Evolutionary conservation across 2,329 filamentous ascomycete genomes (phyloP).

Genomic region (Trichoderma endophyticum): DNA sequence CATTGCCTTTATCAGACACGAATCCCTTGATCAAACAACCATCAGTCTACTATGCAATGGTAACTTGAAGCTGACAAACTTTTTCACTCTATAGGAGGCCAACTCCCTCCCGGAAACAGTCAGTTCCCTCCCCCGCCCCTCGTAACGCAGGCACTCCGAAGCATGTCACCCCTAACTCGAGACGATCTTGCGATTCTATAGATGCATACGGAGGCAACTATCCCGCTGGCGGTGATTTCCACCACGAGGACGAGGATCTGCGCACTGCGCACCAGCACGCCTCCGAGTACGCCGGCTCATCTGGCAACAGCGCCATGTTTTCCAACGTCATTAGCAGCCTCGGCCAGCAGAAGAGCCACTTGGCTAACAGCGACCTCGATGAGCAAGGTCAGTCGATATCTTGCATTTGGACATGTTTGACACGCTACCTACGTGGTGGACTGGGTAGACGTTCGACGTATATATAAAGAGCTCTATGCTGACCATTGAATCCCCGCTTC

Average conservation of each 20-base stretch:
- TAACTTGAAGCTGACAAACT: not conserved
- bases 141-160: not conserved
- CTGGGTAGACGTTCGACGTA: not conserved
- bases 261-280: slow-evolving; percentile 48
- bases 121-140: not conserved
- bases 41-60: not conserved
- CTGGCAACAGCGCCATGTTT: slow-evolving; percentile 49
- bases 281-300: slow-evolving; percentile 43
- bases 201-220: slow-evolving; percentile 21
- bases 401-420: not conserved
- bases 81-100: not conserved
- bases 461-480: not conserved
- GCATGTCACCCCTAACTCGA: not conserved
- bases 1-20: slow-evolving; percentile 22
- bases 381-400: slow-evolving; percentile 44
- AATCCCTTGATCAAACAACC: not conserved
- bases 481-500: not conserved
- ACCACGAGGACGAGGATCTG: slow-evolving; percentile 48
- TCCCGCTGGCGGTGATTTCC: slow-evolving; percentile 32
- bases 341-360: slow-evolving; percentile 46
- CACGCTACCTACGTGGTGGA: not conserved
- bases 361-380: slow-evolving; percentile 47
- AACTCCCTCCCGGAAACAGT: slow-evolving; percentile 21
- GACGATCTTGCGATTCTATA: not conserved
- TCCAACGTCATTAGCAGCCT: slow-evolving; percentile 46